Evolutionary conservation across 805 yeast species (phyloP).

Genomic region (Wickerhamiella musiphila): DNA sequence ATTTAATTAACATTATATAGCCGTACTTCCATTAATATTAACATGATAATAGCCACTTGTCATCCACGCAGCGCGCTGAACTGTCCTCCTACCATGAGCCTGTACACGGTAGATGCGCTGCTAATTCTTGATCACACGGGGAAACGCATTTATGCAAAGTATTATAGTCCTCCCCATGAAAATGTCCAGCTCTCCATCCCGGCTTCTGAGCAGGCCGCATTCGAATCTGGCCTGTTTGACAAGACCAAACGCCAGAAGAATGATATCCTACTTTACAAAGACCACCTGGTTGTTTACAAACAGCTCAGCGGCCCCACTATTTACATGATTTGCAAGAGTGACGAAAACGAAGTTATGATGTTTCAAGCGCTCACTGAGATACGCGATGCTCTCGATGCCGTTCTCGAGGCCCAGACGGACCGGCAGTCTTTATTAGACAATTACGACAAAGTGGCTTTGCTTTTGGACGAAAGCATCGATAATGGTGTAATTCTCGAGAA

Average conservation of each 20-base stretch:
- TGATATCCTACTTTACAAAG: conserved; percentile 67
- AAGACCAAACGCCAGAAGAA: conserved; percentile 70
- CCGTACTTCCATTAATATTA: too few relatives aligned
- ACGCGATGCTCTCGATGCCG: conserved; percentile 62
- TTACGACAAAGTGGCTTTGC: conserved; percentile 71
- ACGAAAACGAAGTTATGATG: conserved; percentile 73
- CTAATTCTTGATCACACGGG: conserved; percentile 72
- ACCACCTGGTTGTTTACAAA: conserved; percentile 69
- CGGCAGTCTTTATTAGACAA: conserved; percentile 60
- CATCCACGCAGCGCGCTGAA: too few relatives aligned
- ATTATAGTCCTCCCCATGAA: conserved; percentile 49
- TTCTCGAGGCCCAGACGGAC: conserved; percentile 54
- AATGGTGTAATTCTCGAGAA: conserved; percentile 87
- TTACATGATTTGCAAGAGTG: conserved; percentile 52
- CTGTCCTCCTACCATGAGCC: conserved; percentile 23
- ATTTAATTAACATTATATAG: too few relatives aligned
- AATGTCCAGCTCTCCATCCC: conserved; percentile 24
- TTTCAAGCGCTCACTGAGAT: conserved; percentile 62
- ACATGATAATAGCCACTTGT: too few relatives aligned
- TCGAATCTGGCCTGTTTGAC: conserved; percentile 52
- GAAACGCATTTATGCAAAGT: conserved; percentile 65
- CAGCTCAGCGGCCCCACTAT: conserved; percentile 62
- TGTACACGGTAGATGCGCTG: conserved; percentile 69
- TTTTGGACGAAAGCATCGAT: conserved; percentile 83
- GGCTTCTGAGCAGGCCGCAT: conserved; percentile 49